Evolutionary conservation across 2,329 filamentous ascomycete species (phyloP), one percentile per base, ranked within the genome.

Genomic region (Dactylellina leptospora): DNA sequence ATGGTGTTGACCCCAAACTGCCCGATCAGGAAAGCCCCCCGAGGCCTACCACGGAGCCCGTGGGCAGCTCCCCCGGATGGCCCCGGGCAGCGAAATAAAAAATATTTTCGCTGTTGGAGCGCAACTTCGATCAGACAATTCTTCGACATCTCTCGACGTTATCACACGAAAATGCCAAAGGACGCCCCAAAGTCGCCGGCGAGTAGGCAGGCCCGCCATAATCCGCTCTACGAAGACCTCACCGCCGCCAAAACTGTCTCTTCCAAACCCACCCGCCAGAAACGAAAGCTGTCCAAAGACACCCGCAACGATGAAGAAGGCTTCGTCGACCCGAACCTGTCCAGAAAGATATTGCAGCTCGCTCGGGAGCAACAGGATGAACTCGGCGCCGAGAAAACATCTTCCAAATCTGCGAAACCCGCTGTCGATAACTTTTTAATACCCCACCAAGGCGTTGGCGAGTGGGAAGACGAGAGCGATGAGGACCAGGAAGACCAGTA

Each of bases 151-250:
- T n/a, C n/a, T n/a, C n/a, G n/a, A n/a, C n/a, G n/a, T n/a, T n/a
- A n/a, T n/a, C n/a, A n/a, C n/a, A n/a, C n/a, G n/a, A 18, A 45
- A 22, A 75, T 70, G 69, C 63, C 69, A 48, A 64, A 73, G 42
- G 69, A 73, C 9, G 27, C 61, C 22, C 22, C 66, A 13, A 74
- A 75, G 38, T 76, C 75, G 44, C 59, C 61, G 3, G 38, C 55
- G 13, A 56, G 47, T 23, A 51, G 55, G 76, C 84, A 84, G 72
- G 87, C 89, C 78, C 88, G 91, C 75, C 93, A 97, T 82, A 96
- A 96, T 76, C 93, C 93, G 40, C 89, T 99, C 71, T 90, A 93
- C 77, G 90, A 96, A 78, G 95, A 97, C 77, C 84, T 97, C 78
- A 81, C 89, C 76, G 84, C 68, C 48, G 53, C 63, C 18, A 91